Evolutionary conservation across 2,329 filamentous ascomycete genomes (phyloP).

Genomic region (Ascosphaera pollenicola): DNA sequence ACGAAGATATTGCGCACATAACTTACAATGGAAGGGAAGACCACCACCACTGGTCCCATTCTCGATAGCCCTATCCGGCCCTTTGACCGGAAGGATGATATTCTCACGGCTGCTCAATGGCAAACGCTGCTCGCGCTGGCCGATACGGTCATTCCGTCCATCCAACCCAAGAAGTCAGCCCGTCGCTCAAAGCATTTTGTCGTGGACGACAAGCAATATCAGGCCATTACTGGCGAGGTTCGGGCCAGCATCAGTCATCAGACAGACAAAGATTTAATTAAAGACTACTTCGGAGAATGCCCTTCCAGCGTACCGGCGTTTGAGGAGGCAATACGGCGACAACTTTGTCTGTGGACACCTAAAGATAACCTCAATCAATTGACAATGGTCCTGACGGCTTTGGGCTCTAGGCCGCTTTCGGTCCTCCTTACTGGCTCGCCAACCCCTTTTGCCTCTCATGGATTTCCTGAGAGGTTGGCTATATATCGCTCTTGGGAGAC

Average conservation of each 20-base stretch:
- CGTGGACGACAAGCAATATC: conserved; percentile 20
- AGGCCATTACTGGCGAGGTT: no score
- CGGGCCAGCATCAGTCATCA: conserved; percentile 13
- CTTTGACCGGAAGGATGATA: conserved; percentile 20
- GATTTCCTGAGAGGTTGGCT: conserved; percentile 29
- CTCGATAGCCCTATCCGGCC: conserved; percentile 26
- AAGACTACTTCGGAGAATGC: conserved; percentile 26
- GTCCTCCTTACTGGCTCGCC: conserved; percentile 34
- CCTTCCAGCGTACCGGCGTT: conserved; percentile 27
- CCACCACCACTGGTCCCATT: conserved; percentile 10
- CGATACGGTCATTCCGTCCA: conserved; percentile 33
- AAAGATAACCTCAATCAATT: conserved; percentile 26
- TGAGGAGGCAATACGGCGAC: conserved; percentile 24
- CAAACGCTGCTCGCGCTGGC: conserved; percentile 32
- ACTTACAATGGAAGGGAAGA: no score
- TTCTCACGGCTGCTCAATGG: conserved; percentile 35
- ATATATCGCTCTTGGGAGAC: conserved; percentile 31
- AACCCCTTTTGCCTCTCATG: conserved; percentile 31
- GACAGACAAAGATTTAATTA: conserved; percentile 13
- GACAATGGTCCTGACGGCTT: conserved; percentile 27
- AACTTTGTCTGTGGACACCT: conserved; percentile 27
- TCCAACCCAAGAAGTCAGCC: conserved; percentile 19
- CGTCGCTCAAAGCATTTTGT: conserved; percentile 16
- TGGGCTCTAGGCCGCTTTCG: conserved; percentile 33
- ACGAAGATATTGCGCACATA: no score